Conservation (phyloP, 163 green algal species). For the Trebouxia gelatinosa region DNA sequence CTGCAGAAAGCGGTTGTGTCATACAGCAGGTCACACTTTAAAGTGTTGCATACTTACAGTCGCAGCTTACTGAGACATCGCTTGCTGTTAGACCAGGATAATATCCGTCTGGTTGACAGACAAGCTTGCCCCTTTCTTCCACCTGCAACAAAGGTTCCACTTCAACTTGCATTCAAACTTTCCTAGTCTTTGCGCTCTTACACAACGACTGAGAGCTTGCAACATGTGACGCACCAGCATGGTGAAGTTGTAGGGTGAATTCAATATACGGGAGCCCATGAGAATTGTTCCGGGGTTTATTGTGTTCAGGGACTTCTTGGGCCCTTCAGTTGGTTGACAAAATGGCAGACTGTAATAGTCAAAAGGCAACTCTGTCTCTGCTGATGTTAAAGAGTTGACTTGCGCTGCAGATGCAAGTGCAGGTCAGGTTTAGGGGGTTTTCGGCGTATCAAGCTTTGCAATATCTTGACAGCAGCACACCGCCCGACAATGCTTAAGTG, state of each 20-base stretch:
- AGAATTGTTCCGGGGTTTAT: constrained; percentile 92
- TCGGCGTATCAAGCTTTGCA: too few species aligned
- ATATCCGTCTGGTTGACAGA: constrained; percentile 48
- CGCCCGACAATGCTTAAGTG: too few species aligned
- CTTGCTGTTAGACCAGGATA: constrained; percentile 43
- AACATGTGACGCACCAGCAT: constrained; percentile 59
- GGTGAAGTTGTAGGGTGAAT: constrained; percentile 87
- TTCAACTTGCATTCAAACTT: background rate
- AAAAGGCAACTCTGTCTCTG: constrained; percentile 85
- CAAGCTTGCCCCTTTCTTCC: constrained; percentile 50
- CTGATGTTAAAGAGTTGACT: constrained; percentile 80
- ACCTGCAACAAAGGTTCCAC: constrained; percentile 40
- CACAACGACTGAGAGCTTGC: background rate
- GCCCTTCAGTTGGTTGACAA: constrained; percentile 82
- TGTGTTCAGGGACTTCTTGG: constrained; percentile 60
- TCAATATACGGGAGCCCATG: constrained; percentile 84
- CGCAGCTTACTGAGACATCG: constrained; percentile 69
- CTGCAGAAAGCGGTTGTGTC: constrained; percentile 42
- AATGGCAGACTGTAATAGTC: constrained; percentile 93
- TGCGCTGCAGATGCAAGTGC: constrained; percentile 51
- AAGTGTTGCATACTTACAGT: too few species aligned
- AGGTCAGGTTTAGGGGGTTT: background rate
- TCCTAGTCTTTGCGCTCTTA: background rate
- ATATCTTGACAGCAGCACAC: too few species aligned
- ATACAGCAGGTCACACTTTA: background rate